Percentiles rank a stretch among this genome's conserved stretches.
Evolutionary conservation across 768 basidiomycete genomes (phyloP).

Genomic region (Psilocybe cubensis): DNA sequence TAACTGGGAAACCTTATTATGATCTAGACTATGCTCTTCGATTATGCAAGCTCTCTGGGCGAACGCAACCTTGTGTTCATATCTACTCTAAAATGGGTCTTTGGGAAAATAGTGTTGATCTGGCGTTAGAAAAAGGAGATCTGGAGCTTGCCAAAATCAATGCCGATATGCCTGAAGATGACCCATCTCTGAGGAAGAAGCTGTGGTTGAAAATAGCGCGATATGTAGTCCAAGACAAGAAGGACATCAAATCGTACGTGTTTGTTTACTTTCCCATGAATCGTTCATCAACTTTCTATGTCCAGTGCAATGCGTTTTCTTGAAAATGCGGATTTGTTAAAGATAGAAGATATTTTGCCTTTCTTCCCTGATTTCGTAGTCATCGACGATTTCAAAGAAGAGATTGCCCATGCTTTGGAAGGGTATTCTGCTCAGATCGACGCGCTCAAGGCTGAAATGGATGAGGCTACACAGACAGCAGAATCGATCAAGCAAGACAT

Average conservation of each 20-base stretch:
- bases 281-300: slow-evolving; percentile 2
- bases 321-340: slow-evolving; percentile 91
- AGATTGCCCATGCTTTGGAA: slow-evolving; percentile 95
- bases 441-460: slow-evolving; percentile 90
- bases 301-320: slow-evolving; percentile 94
- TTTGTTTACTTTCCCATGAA: background rate
- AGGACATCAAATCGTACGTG: slow-evolving; percentile 95
- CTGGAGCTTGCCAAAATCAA: slow-evolving; percentile 94
- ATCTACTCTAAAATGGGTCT: slow-evolving; percentile 98
- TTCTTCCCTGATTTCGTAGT: slow-evolving; percentile 99
- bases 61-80: slow-evolving; percentile 90
- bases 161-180: slow-evolving; percentile 94
- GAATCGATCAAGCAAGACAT: slow-evolving; percentile 96
- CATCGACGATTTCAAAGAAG: slow-evolving; percentile 99
- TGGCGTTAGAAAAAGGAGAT: slow-evolving; percentile 93
- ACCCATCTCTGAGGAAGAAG: slow-evolving; percentile 85
- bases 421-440: slow-evolving; percentile 94
- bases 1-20: slow-evolving; percentile 88
- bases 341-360: slow-evolving; percentile 97
- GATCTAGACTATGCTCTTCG: slow-evolving; percentile 97
- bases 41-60: slow-evolving; percentile 80
- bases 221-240: slow-evolving; percentile 97
- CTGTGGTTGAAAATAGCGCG: slow-evolving; percentile 99
- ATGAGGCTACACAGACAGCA: slow-evolving; percentile 89
- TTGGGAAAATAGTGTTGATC: slow-evolving; percentile 95